Conservation (phyloP, 2,329 filamentous ascomycete species). For the Endothia cerciana region DNA sequence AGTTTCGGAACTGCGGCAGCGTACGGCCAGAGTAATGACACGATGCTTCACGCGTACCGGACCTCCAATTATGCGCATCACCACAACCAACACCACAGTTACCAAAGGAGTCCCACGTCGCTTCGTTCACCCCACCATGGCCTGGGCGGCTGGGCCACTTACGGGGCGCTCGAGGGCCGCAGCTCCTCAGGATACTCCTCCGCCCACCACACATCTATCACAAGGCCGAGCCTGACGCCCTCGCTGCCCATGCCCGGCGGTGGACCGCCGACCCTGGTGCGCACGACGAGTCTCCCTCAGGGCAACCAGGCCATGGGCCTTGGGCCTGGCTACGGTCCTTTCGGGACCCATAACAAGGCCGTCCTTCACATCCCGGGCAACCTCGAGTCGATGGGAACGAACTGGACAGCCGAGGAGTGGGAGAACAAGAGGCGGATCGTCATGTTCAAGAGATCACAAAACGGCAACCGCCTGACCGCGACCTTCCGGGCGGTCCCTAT, state of each 20-base stretch:
- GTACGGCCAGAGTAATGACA: constrained; percentile 49
- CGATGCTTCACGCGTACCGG: constrained; percentile 61
- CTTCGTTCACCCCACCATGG: constrained; percentile 36
- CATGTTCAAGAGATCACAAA: constrained; percentile 82
- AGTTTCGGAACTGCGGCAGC: constrained; percentile 35
- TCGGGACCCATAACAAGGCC: constrained; percentile 73
- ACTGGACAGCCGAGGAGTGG: constrained; percentile 84
- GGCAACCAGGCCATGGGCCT: constrained; percentile 41
- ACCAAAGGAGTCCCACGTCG: constrained; percentile 29
- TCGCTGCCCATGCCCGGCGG: constrained; percentile 48
- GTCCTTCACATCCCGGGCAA: constrained; percentile 84
- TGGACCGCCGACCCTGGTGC: constrained; percentile 52
- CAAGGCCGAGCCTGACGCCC: constrained; percentile 52
- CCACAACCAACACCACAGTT: constrained; percentile 28
- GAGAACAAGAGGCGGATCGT: constrained; percentile 81
- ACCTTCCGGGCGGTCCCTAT: constrained; percentile 79
- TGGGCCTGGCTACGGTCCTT: constrained; percentile 68
- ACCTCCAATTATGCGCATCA: constrained; percentile 50
- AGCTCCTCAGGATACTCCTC: constrained; percentile 50
- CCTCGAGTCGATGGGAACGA: constrained; percentile 78
- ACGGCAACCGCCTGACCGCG: constrained; percentile 78
- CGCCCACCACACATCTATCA: constrained; percentile 48
- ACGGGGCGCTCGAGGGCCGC: constrained; percentile 44
- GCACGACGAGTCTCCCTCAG: constrained; percentile 58
- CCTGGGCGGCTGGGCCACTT: constrained; percentile 36